Evolutionary conservation across 2,329 filamentous ascomycete genomes (phyloP).

Genomic region (Tolypocladium endophyticum): DNA sequence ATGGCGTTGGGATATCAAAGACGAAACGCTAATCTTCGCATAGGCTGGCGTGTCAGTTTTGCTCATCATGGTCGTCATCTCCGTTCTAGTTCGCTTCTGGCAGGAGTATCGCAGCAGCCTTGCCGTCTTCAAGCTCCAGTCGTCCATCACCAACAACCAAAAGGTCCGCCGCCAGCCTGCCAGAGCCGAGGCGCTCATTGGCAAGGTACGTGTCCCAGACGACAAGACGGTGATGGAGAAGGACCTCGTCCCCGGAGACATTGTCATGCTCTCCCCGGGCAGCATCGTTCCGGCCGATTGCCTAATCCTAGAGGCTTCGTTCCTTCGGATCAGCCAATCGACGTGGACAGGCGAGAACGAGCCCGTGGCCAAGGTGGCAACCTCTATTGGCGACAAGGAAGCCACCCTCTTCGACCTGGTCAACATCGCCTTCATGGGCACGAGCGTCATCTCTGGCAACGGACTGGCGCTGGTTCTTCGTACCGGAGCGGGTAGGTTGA

Average conservation of each 20-base stretch:
- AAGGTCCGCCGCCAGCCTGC: slow-evolving; percentile 8
- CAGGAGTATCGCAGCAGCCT: slow-evolving; percentile 16
- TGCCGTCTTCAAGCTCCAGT: slow-evolving; percentile 13
- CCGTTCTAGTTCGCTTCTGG: slow-evolving; percentile 16
- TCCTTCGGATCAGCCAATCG: slow-evolving; percentile 17
- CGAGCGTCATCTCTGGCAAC: slow-evolving; percentile 16
- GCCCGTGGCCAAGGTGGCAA: slow-evolving; percentile 12
- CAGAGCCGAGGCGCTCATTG: neutral
- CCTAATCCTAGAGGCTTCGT: slow-evolving; percentile 14
- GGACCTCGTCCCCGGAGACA: slow-evolving; percentile 14
- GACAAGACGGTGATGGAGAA: slow-evolving; percentile 4
- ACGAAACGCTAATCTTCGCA: neutral
- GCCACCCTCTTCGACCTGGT: slow-evolving; percentile 12
- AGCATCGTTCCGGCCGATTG: slow-evolving; percentile 17
- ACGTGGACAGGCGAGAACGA: slow-evolving; percentile 18
- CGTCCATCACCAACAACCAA: slow-evolving; percentile 11
- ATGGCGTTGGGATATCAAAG: neutral
- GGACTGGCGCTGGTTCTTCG: slow-evolving; percentile 14
- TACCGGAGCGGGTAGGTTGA: slow-evolving; percentile 9
- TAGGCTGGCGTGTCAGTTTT: slow-evolving; percentile 12
- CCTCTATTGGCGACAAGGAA: slow-evolving; percentile 8
- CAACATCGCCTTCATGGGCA: slow-evolving; percentile 17
- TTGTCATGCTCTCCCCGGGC: slow-evolving; percentile 11
- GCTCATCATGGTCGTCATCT: slow-evolving; percentile 14
- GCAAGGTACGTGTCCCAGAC: neutral